These are phyloP conservation scores for Drechslerella stenobrocha DNA, from an alignment of 2,329 filamentous ascomycete genomes.

Conservation along the genomic window DNA sequence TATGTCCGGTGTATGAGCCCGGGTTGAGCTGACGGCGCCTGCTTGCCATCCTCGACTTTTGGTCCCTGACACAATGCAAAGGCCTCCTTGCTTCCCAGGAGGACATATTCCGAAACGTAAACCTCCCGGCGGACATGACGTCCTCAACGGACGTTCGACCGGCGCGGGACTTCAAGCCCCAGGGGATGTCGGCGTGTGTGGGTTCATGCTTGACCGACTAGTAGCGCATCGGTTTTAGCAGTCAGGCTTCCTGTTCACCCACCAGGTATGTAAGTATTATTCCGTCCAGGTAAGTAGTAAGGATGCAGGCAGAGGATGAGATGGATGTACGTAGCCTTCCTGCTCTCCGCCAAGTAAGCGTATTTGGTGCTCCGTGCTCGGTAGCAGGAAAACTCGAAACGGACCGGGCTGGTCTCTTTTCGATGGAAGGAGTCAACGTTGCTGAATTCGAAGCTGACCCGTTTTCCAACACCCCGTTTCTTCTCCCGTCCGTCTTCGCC, in stretches of 20 bases:
- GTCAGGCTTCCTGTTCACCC: neutral
- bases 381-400: constrained; percentile 40
- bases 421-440: constrained; percentile 12
- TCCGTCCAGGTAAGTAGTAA: too few species aligned
- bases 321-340: constrained; percentile 7
- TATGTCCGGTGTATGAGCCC: too few species aligned
- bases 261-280: too few species aligned
- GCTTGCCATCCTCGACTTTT: neutral
- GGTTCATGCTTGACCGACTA: constrained; percentile 7
- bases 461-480: constrained; percentile 41
- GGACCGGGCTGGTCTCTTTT: constrained; percentile 40
- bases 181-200: neutral
- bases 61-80: too few species aligned
- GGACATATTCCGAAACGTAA: neutral
- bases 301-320: too few species aligned
- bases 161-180: neutral
- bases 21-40: too few species aligned
- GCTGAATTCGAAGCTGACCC: constrained; percentile 21
- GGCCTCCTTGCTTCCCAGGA: constrained; percentile 23
- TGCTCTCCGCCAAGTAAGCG: neutral
- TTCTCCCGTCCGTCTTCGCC: constrained; percentile 29
- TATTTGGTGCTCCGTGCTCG: constrained; percentile 36
- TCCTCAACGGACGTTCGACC: constrained; percentile 4
- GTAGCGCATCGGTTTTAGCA: constrained; percentile 25
- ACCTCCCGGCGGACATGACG: too few species aligned